These are phyloP conservation scores for Neopestalotiopsis clavispora DNA, from an alignment of 2,329 filamentous ascomycete species.

Conservation along the genomic window DNA sequence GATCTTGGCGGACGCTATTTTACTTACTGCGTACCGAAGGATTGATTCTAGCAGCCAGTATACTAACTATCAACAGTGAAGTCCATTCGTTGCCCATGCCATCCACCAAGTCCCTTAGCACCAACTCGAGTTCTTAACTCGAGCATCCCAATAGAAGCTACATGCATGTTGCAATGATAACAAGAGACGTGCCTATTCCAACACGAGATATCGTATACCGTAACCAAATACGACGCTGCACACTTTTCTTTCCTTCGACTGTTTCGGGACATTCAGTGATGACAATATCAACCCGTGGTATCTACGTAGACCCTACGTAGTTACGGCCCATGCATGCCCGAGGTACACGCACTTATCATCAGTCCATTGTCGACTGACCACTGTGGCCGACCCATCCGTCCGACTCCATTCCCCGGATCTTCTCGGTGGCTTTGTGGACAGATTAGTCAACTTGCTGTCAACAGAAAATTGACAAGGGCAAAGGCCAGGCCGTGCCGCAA, in stretches of 20 bases:
- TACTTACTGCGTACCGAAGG: not conserved
- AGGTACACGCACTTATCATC: slow-evolving; percentile 1
- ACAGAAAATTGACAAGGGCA: slow-evolving; percentile 1
- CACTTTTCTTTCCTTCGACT: not conserved
- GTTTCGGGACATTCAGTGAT: not conserved
- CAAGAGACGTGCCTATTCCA: no score
- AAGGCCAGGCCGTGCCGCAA: not conserved
- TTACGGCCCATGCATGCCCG: not conserved
- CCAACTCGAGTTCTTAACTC: no score
- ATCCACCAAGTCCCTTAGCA: no score
- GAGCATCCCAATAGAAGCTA: no score
- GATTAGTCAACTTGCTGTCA: slow-evolving; percentile 15
- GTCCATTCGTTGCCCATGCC: no score
- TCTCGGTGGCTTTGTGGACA: slow-evolving; percentile 15
- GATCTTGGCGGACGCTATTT: slow-evolving; percentile 1
- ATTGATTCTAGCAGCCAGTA: no score
- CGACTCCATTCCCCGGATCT: slow-evolving; percentile 10
- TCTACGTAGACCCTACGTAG: not conserved
- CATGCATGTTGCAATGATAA: no score
- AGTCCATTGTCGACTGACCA: not conserved
- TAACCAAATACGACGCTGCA: no score
- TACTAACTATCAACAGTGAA: no score
- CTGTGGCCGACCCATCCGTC: slow-evolving; percentile 5
- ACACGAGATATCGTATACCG: no score
- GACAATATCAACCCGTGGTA: not conserved